phyloP scores from a whole-genome alignment of 179 eudicot genomes.

The Camellia oleifera region DNA sequence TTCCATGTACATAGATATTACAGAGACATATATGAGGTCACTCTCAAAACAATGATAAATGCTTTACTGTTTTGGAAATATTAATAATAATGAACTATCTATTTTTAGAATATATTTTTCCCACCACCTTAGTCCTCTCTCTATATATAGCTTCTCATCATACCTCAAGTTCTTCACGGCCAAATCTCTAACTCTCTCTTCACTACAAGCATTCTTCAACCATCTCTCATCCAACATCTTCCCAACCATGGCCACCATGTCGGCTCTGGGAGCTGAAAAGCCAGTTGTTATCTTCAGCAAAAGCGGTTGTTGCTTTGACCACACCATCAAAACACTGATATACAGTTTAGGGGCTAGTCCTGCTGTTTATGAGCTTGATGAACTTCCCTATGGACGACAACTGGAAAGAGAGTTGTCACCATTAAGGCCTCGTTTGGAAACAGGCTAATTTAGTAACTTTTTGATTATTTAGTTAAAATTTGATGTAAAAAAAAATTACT shows the following conservation, averaged over 20 bases:
- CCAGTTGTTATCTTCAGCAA: conserved; percentile 78
- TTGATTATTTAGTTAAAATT: too few species aligned
- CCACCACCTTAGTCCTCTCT: not conserved
- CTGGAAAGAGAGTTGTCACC: conserved; percentile 45
- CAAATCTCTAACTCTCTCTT: not conserved
- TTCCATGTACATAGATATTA: too few species aligned
- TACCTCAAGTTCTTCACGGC: conserved; percentile 5
- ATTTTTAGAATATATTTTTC: not conserved
- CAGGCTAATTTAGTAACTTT: too few species aligned
- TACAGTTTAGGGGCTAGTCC: conserved; percentile 60
- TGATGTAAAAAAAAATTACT: too few species aligned
- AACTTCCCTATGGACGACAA: conserved; percentile 52
- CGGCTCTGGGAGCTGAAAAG: conserved; percentile 30
- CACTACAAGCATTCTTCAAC: not conserved
- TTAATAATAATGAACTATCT: too few species aligned
- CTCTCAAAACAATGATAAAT: not conserved
- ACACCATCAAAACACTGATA: conserved; percentile 52
- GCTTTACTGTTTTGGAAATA: too few species aligned
- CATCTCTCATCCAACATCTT: too few species aligned
- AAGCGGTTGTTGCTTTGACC: conserved; percentile 55
- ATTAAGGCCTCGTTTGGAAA: too few species aligned
- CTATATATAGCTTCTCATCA: conserved; percentile 9
- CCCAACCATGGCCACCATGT: conserved; percentile 32
- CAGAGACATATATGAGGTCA: too few species aligned
- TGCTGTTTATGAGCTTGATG: conserved; percentile 57